Conservation (phyloP, 768 basidiomycete genomes). For the Kondoa malvinella region DNA sequence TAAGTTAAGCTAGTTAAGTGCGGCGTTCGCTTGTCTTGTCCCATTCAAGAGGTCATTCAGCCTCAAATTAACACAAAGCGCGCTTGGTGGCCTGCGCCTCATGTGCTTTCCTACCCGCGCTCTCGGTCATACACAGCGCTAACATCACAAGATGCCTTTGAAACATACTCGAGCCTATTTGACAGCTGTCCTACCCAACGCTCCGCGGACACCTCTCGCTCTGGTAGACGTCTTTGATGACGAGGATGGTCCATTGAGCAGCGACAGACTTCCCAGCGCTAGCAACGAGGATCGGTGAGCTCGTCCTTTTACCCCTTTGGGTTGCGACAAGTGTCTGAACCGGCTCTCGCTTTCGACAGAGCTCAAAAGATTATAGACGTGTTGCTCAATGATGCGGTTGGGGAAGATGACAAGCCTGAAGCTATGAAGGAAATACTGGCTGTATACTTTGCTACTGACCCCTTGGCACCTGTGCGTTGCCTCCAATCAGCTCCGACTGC, state of each 20-base stretch:
- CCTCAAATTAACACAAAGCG: too few species aligned
- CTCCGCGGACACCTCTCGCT: background rate
- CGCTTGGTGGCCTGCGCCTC: too few species aligned
- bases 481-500: background rate
- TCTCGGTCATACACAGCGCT: too few species aligned
- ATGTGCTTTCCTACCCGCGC: too few species aligned
- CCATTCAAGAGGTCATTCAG: too few species aligned
- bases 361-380: slow-evolving; percentile 8
- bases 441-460: slow-evolving; percentile 6
- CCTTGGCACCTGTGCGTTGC: slow-evolving; percentile 6
- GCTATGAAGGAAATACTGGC: slow-evolving; percentile 11
- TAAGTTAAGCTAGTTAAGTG: too few species aligned
- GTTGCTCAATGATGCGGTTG: background rate
- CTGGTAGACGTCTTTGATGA: background rate
- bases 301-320: background rate
- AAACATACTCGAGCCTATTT: background rate
- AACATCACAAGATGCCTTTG: background rate
- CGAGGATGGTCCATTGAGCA: background rate
- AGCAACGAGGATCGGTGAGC: background rate
- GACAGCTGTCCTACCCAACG: background rate
- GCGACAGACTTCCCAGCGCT: background rate
- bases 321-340: too few species aligned
- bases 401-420: slow-evolving; percentile 20
- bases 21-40: too few species aligned
- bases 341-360: background rate